Base-by-base conservation (phyloP, 768 basidiomycete species). In the Leccinum variicolor region DNA sequence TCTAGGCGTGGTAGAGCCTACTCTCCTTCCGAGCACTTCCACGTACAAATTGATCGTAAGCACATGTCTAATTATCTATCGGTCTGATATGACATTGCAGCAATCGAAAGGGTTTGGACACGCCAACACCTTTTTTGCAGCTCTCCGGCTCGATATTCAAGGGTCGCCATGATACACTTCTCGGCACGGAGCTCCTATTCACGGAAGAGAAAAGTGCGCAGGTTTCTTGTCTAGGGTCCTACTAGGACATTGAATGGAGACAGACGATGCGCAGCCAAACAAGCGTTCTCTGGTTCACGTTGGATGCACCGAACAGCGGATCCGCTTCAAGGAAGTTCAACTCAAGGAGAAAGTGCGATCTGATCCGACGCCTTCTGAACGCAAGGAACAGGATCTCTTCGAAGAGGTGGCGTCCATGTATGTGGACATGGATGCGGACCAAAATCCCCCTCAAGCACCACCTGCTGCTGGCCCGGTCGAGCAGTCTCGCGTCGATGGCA, bases 131-230 rank as follows among this genome's bases (percentile, higher is more conserved):
- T 0, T 90, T 84, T 62, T 70, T 93, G 21, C 91, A 93, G 62
- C 76, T 92, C 1, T 85, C 86, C 5, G 89, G 90, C 2, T 86
- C 87, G 1, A 77, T 90, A 19, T 78, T 92, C 60, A 85, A 85
- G 69, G 91, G 91, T 1, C 74, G 77, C 36, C 84, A 91, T 58
- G 83, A 88, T 55, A 66, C 46, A 17, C 76, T 92, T 4, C 73
- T 92, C 3, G 91, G 91, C 2, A 87, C 88, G 0, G 90, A 93
- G 64, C 72, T 93, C 25, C 65, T 92, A 19, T 92, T 92, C 69
- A 80, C 82, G 0, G 90, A 91, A 55, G 79, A 79, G 33, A 84
- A 84, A 75, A 81, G 87, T 84, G 58, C 33, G 70, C 15, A n/a
- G 31, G 5, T 6, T 21, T 33, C 3, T 2, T 21, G 8, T 11